Conservation (phyloP, 23 red algal genomes). For the Chondrus crispus region DNA sequence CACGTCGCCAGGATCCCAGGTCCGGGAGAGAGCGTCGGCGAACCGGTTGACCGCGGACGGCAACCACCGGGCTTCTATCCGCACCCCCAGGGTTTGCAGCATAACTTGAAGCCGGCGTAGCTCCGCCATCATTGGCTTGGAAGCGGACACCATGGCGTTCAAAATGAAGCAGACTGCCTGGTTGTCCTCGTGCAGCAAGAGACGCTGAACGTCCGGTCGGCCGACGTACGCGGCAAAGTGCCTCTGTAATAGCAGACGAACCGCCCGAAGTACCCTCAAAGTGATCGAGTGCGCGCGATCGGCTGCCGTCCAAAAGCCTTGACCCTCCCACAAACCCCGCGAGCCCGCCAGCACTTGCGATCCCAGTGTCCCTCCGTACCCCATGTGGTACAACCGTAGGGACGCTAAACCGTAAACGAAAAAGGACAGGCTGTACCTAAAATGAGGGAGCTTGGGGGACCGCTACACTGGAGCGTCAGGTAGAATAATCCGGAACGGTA, state of each 20-base stretch:
- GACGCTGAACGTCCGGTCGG: not conserved
- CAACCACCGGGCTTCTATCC: not conserved
- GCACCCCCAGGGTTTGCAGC: not conserved
- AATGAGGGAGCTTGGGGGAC: too few species aligned
- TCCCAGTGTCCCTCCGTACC: not conserved
- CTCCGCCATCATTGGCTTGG: not conserved
- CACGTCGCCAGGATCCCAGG: not conserved
- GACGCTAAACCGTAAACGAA: too few species aligned
- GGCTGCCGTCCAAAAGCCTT: not conserved
- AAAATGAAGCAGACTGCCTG: not conserved
- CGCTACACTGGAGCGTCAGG: too few species aligned
- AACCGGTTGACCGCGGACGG: not conserved
- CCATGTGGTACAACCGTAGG: too few species aligned
- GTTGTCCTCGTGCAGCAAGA: not conserved
- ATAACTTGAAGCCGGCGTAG: not conserved
- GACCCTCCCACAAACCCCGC: not conserved
- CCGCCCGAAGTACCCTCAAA: not conserved
- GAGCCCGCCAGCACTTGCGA: not conserved
- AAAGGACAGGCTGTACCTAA: too few species aligned
- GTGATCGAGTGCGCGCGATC: too few species aligned
- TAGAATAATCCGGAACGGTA: too few species aligned
- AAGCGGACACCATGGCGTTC: not conserved
- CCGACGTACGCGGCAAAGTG: not conserved
- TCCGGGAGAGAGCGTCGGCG: not conserved
- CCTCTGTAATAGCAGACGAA: not conserved